Evolutionary conservation across 352 stramenopile species (phyloP), one percentile per base, ranked within the genome.

Genomic region (Phytophthora uliginosa): DNA sequence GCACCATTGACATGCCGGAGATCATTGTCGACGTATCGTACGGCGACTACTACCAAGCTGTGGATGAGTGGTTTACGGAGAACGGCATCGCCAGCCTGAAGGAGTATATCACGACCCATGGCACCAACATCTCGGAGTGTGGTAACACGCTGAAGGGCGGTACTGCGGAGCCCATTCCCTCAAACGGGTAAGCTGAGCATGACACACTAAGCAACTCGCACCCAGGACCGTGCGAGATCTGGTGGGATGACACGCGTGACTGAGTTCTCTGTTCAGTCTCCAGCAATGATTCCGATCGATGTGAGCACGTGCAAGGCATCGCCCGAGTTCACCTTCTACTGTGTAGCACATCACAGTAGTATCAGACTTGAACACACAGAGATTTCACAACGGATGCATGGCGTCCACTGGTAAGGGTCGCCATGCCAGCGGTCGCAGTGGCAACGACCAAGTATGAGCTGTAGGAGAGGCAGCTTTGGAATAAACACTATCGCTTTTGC

Each of bases 221-320:
- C 48, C 31, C 56, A 15, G 70, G 70, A 1, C 70, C 63, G 7
- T 77, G 70, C 28, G 70, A 77, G 42, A 63, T 77, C 55, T 89
- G 79, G 79, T 84, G 77, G 31, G 78, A 83, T 59, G 69, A 79
- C 57, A 83, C 58, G 50, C 81, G 79, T n/a, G 59, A 86, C 15
- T 77, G 77, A 74, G 24, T 86, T 81, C n/a, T 53, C 59, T 12
- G 50, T 58, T 18, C 56, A 61, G 31, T 69, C 65, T 1, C 64
- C 63, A 0, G 64, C 75, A 24, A 60, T 69, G 50, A 64, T 82
- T 34, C 75, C 72, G 1, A 79, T 78, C 57, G 59, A 79, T 18
- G 56, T 65, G 28, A 26, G 48, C n/a, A 76, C 64, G 7, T 85
- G 78, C 58, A 58, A 62, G 17, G 48, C 64, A 0, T 71, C 78